These are phyloP conservation scores for Phylloporus sp. DNA, from an alignment of 768 basidiomycete species.

Conservation along the genomic window DNA sequence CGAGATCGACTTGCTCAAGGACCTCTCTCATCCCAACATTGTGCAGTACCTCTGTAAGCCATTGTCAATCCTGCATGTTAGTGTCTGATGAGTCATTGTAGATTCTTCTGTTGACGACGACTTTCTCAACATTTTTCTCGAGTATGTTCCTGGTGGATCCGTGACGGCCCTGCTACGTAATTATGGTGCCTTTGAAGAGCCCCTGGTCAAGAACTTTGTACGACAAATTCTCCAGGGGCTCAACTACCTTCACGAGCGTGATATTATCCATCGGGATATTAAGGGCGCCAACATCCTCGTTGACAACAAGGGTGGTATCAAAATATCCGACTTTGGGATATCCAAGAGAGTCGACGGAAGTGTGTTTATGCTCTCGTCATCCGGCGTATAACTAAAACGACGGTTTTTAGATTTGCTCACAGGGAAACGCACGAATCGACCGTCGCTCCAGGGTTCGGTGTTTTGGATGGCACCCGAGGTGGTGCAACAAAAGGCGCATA, in stretches of 20 bases:
- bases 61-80: not conserved
- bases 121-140: conserved; percentile 92
- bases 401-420: conserved; percentile 38
- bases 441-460: conserved; percentile 94
- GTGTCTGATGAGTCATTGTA: conserved; percentile 27
- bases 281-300: conserved; percentile 99
- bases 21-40: conserved; percentile 91
- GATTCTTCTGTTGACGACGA: conserved; percentile 93
- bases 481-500: conserved; percentile 92
- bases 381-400: conserved; percentile 18
- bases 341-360: conserved; percentile 97
- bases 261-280: conserved; percentile 97
- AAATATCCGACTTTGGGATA: conserved; percentile 96
- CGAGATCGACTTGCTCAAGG: conserved; percentile 91
- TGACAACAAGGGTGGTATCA: conserved; percentile 96
- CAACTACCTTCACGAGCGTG: conserved; percentile 86
- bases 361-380: conserved; percentile 40
- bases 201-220: conserved; percentile 88
- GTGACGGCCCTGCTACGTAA: conserved; percentile 84
- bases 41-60: conserved; percentile 94
- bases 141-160: conserved; percentile 95
- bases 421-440: conserved; percentile 76
- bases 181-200: conserved; percentile 94
- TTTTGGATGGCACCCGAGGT: conserved; percentile 99
- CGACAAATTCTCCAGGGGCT: conserved; percentile 87